These are phyloP conservation scores for Fusarium citri DNA, from an alignment of 2,329 filamentous ascomycete genomes.

Conservation along the genomic window DNA sequence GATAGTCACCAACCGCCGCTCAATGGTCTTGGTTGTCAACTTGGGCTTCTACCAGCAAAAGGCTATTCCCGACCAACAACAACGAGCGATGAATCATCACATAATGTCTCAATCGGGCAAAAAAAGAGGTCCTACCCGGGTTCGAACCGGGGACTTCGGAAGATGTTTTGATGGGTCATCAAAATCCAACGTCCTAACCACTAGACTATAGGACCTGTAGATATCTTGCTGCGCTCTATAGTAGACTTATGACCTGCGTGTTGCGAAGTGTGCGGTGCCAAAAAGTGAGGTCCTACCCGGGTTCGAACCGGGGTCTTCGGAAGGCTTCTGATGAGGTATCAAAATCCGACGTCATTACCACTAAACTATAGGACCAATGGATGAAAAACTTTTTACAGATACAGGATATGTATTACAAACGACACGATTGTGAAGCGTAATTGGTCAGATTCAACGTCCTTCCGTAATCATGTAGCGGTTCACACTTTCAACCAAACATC, in stretches of 20 bases:
- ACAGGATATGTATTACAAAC: background rate
- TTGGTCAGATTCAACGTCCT: background rate
- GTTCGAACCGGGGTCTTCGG: constrained; percentile 35
- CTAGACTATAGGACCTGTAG: constrained; percentile 27
- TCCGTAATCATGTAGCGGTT: accelerated
- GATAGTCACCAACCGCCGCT: no score
- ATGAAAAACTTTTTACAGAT: accelerated
- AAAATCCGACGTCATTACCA: constrained; percentile 36
- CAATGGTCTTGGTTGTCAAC: background rate
- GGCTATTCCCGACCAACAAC: no score
- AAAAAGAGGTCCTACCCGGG: constrained; percentile 32
- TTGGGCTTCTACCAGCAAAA: accelerated
- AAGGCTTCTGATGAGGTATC: constrained; percentile 16
- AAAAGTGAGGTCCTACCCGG: constrained; percentile 33
- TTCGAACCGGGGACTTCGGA: constrained; percentile 33
- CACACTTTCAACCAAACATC: background rate
- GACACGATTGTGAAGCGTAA: background rate
- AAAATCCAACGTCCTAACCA: constrained; percentile 35
- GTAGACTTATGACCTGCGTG: accelerated
- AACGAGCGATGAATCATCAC: background rate
- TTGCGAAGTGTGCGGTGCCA: background rate
- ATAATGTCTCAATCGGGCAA: background rate
- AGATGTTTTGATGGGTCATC: constrained; percentile 4
- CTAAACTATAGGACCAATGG: constrained; percentile 31
- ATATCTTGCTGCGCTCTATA: accelerated